A percentile compares a stretch with the other conserved stretches of the same genome.
Conservation (phyloP, 192 early-diverging fungal species). For the Diversispora eburnea region DNA sequence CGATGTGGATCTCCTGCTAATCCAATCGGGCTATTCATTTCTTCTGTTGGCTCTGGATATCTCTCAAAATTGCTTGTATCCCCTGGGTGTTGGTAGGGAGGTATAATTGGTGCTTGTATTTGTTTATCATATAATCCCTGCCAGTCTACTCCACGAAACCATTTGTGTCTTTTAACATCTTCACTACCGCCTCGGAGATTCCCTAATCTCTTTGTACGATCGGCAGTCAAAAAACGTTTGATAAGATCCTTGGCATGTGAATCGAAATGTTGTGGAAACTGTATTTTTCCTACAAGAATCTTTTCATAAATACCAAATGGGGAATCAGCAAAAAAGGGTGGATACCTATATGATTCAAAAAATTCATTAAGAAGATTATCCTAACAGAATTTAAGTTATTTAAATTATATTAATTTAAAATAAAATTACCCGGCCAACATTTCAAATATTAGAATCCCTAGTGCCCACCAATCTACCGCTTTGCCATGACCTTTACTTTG, state of each 20-base stretch:
- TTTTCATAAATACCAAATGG: conserved; percentile 99
- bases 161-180: conserved; percentile 91
- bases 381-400: too few relatives aligned
- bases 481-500: conserved; percentile 96
- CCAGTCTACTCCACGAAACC: conserved; percentile 95
- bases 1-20: conserved; percentile 68
- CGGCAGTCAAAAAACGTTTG: conserved; percentile 84
- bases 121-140: conserved; percentile 70
- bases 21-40: conserved; percentile 43
- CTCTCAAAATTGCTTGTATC: conserved; percentile 98
- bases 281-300: conserved; percentile 86
- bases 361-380: too few relatives aligned
- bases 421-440: conserved; percentile 85
- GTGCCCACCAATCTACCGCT: conserved; percentile 98
- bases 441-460: conserved; percentile 96
- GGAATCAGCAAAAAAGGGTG: conserved; percentile 97
- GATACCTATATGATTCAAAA: conserved; percentile 49
- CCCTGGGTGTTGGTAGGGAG: conserved; percentile 80
- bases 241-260: conserved; percentile 84
- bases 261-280: conserved; percentile 87
- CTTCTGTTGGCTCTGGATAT: conserved; percentile 81
- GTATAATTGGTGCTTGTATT: conserved; percentile 87
- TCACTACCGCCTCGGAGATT: conserved; percentile 81
- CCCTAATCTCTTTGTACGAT: conserved; percentile 89
- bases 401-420: too few relatives aligned